These are phyloP conservation scores for Penicillium cosmopolitanum DNA, from an alignment of 495 filamentous ascomycete species.

Conservation along the genomic window DNA sequence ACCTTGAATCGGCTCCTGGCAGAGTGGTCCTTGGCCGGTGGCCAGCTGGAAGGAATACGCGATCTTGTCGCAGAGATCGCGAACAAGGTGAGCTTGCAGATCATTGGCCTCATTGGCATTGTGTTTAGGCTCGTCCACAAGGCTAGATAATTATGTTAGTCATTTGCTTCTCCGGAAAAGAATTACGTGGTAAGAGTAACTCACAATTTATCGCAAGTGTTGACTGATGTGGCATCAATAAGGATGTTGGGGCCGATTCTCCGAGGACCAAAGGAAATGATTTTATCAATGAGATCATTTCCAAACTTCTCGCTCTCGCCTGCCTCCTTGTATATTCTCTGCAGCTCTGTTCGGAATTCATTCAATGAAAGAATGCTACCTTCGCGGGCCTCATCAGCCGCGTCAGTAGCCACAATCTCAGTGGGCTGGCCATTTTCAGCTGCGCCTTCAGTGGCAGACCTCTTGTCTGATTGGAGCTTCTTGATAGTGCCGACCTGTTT, in stretches of 20 bases:
- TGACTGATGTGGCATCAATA: constrained; percentile 77
- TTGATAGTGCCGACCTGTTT: constrained; percentile 81
- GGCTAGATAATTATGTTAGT: constrained; percentile 30
- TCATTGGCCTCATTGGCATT: constrained; percentile 32
- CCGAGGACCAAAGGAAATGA: constrained; percentile 86
- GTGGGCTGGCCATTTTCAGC: constrained; percentile 30
- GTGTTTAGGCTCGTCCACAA: constrained; percentile 44
- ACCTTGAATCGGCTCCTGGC: constrained; percentile 92
- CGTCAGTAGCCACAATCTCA: constrained; percentile 38
- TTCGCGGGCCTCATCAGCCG: constrained; percentile 54
- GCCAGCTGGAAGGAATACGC: constrained; percentile 91
- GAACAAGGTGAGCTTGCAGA: constrained; percentile 62
- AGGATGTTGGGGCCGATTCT: constrained; percentile 87
- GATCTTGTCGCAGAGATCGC: constrained; percentile 87
- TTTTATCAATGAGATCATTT: constrained; percentile 75
- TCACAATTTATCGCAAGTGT: constrained; percentile 76
- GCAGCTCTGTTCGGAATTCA: constrained; percentile 77
- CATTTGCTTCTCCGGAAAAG: neutral
- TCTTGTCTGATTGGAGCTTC: constrained; percentile 71
- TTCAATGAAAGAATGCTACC: constrained; percentile 62
- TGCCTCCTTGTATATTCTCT: constrained; percentile 66
- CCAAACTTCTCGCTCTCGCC: constrained; percentile 72
- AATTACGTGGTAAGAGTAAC: constrained; percentile 23
- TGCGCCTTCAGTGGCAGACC: constrained; percentile 41
- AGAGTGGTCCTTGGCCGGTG: constrained; percentile 87